Evolutionary conservation across 192 early-diverging fungal species (phyloP).

Genomic region (Backusella morwellensis): DNA sequence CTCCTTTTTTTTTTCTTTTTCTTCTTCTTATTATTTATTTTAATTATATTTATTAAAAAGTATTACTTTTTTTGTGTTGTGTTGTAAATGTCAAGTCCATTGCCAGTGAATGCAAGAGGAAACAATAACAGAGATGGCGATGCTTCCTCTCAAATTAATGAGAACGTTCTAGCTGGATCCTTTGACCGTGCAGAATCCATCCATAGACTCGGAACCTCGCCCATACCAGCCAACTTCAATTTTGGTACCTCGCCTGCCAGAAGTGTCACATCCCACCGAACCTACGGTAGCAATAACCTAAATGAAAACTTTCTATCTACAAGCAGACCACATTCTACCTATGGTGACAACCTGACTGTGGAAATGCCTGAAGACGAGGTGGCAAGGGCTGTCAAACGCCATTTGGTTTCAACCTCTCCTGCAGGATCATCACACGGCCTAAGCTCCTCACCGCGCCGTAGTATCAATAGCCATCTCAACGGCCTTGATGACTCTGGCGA

Average conservation of each 20-base stretch:
- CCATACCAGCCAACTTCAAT: constrained; percentile 8
- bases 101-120: constrained; percentile 21
- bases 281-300: constrained; percentile 10
- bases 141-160: background rate
- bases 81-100: constrained; percentile 11
- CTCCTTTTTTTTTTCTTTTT: background rate
- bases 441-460: background rate
- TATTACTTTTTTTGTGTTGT: background rate
- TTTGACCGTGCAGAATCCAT: constrained; percentile 11
- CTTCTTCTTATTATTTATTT: background rate
- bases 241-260: constrained; percentile 14
- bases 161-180: constrained; percentile 8
- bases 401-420: constrained; percentile 59
- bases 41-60: background rate
- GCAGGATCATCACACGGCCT: background rate
- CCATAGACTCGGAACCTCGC: constrained; percentile 9
- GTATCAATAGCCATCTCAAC: background rate
- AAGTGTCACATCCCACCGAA: background rate
- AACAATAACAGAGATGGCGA: background rate
- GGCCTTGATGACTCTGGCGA: background rate
- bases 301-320: background rate
- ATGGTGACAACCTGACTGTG: background rate
- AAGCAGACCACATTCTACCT: constrained; percentile 1
- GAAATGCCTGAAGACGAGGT: constrained; percentile 52
- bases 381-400: constrained; percentile 64